phyloP scores from a whole-genome alignment of 306 rosid species.

The Sphenostylis stenocarpa region DNA sequence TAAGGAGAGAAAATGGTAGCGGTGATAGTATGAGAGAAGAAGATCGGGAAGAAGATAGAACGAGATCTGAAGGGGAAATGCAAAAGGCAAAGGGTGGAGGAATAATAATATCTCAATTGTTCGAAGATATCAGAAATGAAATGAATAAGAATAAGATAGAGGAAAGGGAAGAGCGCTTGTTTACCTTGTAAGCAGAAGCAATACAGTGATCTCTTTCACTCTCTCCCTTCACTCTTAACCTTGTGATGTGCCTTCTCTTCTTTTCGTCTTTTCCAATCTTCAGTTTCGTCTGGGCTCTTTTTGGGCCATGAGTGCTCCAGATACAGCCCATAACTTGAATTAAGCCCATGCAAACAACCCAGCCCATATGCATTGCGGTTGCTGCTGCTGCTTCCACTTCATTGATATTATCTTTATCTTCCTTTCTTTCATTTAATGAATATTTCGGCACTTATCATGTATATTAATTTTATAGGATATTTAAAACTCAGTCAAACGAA shows the following conservation, averaged over 20 bases:
- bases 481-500: too few species aligned
- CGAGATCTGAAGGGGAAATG: conserved; percentile 41
- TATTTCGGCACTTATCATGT: too few species aligned
- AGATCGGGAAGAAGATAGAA: conserved; percentile 13
- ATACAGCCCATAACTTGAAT: too few species aligned
- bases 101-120: background rate
- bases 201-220: background rate
- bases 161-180: background rate
- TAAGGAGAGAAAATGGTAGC: background rate
- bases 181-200: conserved; percentile 33
- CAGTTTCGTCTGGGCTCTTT: background rate
- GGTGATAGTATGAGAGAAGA: background rate
- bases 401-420: too few species aligned
- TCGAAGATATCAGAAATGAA: background rate
- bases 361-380: too few species aligned
- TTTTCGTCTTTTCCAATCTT: background rate
- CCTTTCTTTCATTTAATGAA: too few species aligned
- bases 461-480: too few species aligned
- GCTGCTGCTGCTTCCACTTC: too few species aligned
- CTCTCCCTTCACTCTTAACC: background rate
- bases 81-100: background rate
- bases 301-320: background rate
- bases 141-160: background rate
- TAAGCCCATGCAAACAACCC: too few species aligned
- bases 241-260: background rate